Evolutionary conservation across 495 filamentous ascomycete genomes (phyloP), one percentile per base, ranked within the genome.

Genomic region (Penicillium maclennaniae): DNA sequence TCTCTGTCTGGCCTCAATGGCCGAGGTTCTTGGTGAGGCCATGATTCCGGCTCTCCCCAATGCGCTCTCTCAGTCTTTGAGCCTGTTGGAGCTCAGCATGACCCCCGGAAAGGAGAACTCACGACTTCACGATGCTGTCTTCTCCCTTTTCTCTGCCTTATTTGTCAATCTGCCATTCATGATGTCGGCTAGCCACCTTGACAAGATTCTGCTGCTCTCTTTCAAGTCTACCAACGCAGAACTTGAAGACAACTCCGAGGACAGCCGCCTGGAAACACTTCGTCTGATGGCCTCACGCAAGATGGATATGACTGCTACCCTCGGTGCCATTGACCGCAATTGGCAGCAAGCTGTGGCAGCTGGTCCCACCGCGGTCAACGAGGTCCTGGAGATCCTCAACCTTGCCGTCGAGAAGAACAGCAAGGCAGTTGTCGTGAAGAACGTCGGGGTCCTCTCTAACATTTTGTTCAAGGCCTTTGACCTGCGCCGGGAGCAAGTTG

Each of bases 1-100:
- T n/a, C 73, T 97, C 20, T 96, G 89, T 64, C 75, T 98, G 40
- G 86, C 92, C 0, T 93, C 90, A 2, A 83, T 93, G 65, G 84
- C 92, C 2, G 89, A 93, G 49, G 89, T 93, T 9, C 74, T 96
- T n/a, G 84, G 85, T 36, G 87, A 95, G 49, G 82, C 82, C 5
- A 85, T 95, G 62, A 86, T 97, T 38, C 87, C 92, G 0, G 75
- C 96, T 0, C 71, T 97, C 9, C 90, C 92, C 1, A 77, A 78
- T 43, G 82, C 87, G 1, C 81, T 97, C 31, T 83, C 82, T 6
- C 84, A 78, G 53, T 82, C 86, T 2, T 73, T 96, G 36, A 70
- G 77, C 0, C 82, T 90, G 61, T 77, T 97, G 45, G 76, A 81
- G 34, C 63, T 78, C 37, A 87, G 83, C 55, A 58, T 93, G 19